Evolutionary conservation across 2,329 filamentous ascomycete genomes (phyloP), one percentile per base, ranked within the genome.

Genomic region (Aspergillus eucalypticola): DNA sequence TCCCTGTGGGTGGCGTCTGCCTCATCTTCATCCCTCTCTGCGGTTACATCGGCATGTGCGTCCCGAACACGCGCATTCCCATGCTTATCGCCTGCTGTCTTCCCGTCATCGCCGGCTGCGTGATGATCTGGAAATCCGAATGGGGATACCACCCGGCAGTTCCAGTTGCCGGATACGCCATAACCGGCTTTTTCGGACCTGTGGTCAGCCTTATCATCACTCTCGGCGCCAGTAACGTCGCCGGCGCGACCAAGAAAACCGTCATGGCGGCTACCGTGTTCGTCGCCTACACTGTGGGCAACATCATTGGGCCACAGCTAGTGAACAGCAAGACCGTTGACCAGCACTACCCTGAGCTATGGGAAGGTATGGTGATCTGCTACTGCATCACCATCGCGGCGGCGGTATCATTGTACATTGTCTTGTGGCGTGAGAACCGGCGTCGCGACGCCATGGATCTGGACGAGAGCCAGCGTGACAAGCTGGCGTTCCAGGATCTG

Each of bases 231-330:
- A 84, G 85, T 10, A 92, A 92, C 64, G 88, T 92, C 0, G 89
- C 89, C 0, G 90, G 90, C 0, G 84, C 89, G 23, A 92, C 89
- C 0, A 92, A 92, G 78, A 92, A 92, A 79, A 89, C 86, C 64
- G 87, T 89, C 67, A 91, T 90, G 82, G 88, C 89, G 0, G 86
- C 87, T 0, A 86, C 87, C 0, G 88, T 90, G 1, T 92, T 92
- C 63, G 88, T 90, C 0, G 88, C 88, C 0, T 92, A 92, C 69
- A 90, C 88, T 58, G 86, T 92, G 6, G 85, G 89, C 1, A 92
- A 92, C 66, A 92, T 92, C 54, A 86, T 92, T 23, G 89, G 89
- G 0, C 90, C 90, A 3, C 88, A 90, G 74, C 78, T 92, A 41
- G 84, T 92, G 42, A 85, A 84, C 66, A 87, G 83, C n/a, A 79